These are phyloP conservation scores for Neurospora sp. DNA, from an alignment of 495 filamentous ascomycete genomes.

Conservation along the genomic window DNA sequence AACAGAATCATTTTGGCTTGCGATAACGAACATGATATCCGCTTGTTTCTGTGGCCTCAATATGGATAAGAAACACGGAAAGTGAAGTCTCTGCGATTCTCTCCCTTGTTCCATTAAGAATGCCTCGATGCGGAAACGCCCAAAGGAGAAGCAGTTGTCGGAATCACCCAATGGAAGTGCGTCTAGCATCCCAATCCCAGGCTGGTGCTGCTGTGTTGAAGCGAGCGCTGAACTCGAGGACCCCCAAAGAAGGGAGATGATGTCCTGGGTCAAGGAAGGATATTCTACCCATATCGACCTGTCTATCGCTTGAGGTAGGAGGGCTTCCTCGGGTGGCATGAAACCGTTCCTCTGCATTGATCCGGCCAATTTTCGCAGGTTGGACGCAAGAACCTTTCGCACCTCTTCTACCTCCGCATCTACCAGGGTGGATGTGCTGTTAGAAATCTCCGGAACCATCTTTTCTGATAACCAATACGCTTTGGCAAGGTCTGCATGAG, in stretches of 20 bases:
- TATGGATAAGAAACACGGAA: conserved; percentile 65
- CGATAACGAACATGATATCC: conserved; percentile 56
- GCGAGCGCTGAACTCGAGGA: conserved; percentile 39
- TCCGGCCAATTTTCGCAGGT: conserved; percentile 59
- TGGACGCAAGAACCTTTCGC: conserved; percentile 47
- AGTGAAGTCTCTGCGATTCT: conserved; percentile 51
- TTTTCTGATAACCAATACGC: conserved; percentile 69
- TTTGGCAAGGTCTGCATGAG: conserved; percentile 72
- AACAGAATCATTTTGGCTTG: conserved; percentile 65
- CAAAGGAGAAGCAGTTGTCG: conserved; percentile 57
- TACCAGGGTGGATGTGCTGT: conserved; percentile 21
- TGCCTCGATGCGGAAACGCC: conserved; percentile 59
- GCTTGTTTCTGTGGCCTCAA: conserved; percentile 57
- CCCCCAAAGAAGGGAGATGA: conserved; percentile 54
- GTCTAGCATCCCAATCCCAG: conserved; percentile 45
- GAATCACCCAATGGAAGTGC: conserved; percentile 68
- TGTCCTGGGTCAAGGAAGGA: conserved; percentile 57
- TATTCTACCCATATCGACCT: conserved; percentile 67
- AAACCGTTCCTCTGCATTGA: conserved; percentile 78
- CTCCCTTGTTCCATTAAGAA: conserved; percentile 58
- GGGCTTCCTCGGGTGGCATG: conserved; percentile 53
- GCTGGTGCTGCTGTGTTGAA: conserved; percentile 18
- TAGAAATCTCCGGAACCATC: conserved; percentile 46
- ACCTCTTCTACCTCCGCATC: conserved; percentile 36
- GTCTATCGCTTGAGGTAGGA: conserved; percentile 57